Base-by-base conservation (phyloP, 176 grass and related monocot genomes). In the Echinochloa phyllopogon region DNA sequence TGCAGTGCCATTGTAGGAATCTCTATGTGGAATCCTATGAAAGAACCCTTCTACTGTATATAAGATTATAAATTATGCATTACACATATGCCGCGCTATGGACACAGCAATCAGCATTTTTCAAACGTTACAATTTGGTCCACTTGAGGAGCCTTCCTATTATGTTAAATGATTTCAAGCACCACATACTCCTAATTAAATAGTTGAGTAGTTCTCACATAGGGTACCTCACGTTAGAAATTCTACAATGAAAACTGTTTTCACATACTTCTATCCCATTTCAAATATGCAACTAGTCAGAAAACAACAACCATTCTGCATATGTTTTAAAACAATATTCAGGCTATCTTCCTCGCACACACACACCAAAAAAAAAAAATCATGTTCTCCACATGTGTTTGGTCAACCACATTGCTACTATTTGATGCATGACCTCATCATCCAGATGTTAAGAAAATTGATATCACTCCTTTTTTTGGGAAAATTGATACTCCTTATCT, bases 331-430 rank as follows among this genome's bases (percentile, higher is more conserved):
- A 24, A 45, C 0, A 55, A 65, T 55, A 65, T 53, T 33, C 25
- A 45, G 74, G 20, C 65, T 33, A 33, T 33, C 29, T 33, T 33
- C 29, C 29, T 33, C 29, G 29, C 29, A 33, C 29, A 33, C 1
- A 33, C 1, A 33, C 1, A 33, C n/a, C n/a, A 33, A 33, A 1
- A 33, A 33, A 33, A 33, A 33, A 33, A 33, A 33, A 33, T 33
- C 29, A 33, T 1, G 29, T 33, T 33, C 29, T 66, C 27, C 39
- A 38, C 42, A 74, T 84, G 57, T 58, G 29, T 64, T 72, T 51
- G 24, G 75, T 84, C 67, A 66, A 57, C 25, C 21, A 38, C 38
- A 20, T 52, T 42, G 65, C 37, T 83, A 39, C 23, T 77, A 38
- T 23, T 68, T 82, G 55, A 21, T 38, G 3, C 77, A 67, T 41